Evolutionary conservation across 805 yeast species (phyloP).

Genomic region (Metschnikowia gelsemii): DNA sequence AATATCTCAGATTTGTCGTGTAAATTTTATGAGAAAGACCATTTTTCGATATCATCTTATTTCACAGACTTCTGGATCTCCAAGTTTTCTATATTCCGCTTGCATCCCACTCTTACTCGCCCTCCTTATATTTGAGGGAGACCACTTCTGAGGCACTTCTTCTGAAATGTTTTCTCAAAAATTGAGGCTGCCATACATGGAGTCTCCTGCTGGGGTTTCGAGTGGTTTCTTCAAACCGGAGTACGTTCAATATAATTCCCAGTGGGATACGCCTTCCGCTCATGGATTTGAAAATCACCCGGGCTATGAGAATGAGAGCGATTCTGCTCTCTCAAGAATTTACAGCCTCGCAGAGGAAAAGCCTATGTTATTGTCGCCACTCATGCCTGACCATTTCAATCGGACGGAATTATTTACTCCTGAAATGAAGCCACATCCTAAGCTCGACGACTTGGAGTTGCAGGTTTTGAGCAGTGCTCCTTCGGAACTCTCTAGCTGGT

Average conservation of each 20-base stretch:
- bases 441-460: constrained; percentile 13
- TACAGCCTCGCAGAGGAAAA: constrained; percentile 6
- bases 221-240: constrained; percentile 11
- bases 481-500: constrained; percentile 15
- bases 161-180: constrained; percentile 11
- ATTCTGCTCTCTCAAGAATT: constrained; percentile 10
- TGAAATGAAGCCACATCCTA: constrained; percentile 7
- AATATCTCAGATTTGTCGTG: constrained; percentile 12
- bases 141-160: no score
- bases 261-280: constrained; percentile 5
- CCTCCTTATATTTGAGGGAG: no score
- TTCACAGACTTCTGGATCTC: neutral
- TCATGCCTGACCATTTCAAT: constrained; percentile 6
- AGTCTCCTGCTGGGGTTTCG: constrained; percentile 10
- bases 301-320: constrained; percentile 8
- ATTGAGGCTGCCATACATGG: constrained; percentile 13
- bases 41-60: constrained; percentile 1
- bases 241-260: constrained; percentile 7
- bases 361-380: constrained; percentile 10
- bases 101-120: no score
- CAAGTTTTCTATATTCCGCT: constrained; percentile 1
- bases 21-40: constrained; percentile 1
- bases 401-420: constrained; percentile 9
- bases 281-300: constrained; percentile 5
- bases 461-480: constrained; percentile 14